Conservation (phyloP, 305 asterid species). For the Fraxinus dipetala region DNA sequence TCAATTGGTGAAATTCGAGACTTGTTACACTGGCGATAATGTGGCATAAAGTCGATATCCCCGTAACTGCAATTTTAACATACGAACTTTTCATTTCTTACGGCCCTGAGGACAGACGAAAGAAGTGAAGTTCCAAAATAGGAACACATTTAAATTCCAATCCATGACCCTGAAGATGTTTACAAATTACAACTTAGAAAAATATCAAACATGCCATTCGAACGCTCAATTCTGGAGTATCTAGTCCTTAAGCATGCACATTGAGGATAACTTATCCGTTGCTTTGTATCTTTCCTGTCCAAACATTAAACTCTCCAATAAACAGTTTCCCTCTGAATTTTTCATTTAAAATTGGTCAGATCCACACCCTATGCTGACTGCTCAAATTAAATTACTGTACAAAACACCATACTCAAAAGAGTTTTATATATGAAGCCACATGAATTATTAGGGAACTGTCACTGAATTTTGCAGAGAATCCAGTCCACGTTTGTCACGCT, state of each 20-base stretch:
- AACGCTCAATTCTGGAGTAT: neutral
- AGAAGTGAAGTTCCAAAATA: neutral
- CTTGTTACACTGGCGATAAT: neutral
- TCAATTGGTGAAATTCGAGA: neutral
- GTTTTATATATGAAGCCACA: neutral
- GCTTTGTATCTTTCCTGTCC: conserved; percentile 1
- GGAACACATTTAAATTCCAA: neutral
- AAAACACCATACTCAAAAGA: neutral
- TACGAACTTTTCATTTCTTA: neutral
- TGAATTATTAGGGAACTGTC: conserved; percentile 25
- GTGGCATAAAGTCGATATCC: neutral
- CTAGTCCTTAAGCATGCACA: neutral
- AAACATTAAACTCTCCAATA: neutral
- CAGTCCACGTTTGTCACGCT: conserved; percentile 22
- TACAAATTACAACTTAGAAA: neutral
- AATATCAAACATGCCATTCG: neutral
- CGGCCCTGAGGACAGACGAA: neutral
- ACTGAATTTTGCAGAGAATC: conserved; percentile 33
- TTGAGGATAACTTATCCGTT: conserved; percentile 22
- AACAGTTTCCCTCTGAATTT: neutral
- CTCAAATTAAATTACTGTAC: neutral
- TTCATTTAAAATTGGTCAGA: neutral
- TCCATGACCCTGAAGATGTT: neutral
- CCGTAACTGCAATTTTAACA: neutral
- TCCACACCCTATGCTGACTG: neutral